These are phyloP conservation scores for Annulohypoxylon bovei DNA, from an alignment of 495 filamentous ascomycete species.

Conservation along the genomic window DNA sequence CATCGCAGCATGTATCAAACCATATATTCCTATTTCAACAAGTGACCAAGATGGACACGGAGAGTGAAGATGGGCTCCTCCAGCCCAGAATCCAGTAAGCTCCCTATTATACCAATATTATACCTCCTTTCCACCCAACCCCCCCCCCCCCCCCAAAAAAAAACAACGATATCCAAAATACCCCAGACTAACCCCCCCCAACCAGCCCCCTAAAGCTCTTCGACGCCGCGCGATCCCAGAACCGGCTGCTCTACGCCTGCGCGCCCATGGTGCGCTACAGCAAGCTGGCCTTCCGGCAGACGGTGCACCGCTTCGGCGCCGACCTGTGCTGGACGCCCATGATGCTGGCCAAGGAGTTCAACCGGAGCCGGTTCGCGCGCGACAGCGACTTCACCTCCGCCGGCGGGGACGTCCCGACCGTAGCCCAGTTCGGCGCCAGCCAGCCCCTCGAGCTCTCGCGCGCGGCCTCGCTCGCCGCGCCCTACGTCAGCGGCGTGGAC, in stretches of 20 bases:
- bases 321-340: constrained; percentile 76
- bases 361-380: constrained; percentile 65
- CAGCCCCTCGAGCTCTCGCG: constrained; percentile 65
- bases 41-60: constrained; percentile 42
- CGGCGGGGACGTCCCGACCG: constrained; percentile 58
- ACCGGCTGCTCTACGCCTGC: constrained; percentile 63
- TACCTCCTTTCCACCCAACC: not conserved
- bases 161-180: too few relatives aligned
- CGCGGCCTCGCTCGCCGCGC: constrained; percentile 67
- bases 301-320: constrained; percentile 65
- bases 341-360: constrained; percentile 78
- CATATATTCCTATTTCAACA: not conserved
- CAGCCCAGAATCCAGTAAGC: constrained; percentile 42
- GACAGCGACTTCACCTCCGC: constrained; percentile 60
- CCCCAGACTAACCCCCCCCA: constrained; percentile 16
- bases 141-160: not conserved
- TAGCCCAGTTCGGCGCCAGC: constrained; percentile 71
- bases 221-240: constrained; percentile 60
- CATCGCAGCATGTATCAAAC: constrained; percentile 16
- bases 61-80: constrained; percentile 27
- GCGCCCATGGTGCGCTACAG: constrained; percentile 78
- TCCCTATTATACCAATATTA: not conserved
- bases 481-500: constrained; percentile 69
- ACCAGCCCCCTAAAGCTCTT: constrained; percentile 68
- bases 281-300: constrained; percentile 72